Evolutionary conservation across 1,284 basidiomycete genomes (phyloP).

Genomic region (Puccinia sorghi): DNA sequence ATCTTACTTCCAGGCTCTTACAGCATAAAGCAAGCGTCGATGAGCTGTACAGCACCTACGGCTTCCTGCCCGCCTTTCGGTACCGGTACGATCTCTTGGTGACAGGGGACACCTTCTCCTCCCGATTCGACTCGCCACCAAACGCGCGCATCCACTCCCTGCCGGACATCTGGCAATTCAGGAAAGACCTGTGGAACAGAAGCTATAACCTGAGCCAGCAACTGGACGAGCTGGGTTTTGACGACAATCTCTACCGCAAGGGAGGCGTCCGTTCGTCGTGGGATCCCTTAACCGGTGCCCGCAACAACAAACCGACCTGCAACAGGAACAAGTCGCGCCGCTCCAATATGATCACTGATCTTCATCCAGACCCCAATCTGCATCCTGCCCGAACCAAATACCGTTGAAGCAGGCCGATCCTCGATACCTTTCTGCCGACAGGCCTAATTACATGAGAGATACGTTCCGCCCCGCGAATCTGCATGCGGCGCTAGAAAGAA

Average conservation of each 20-base stretch:
- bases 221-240: neutral
- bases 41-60: neutral
- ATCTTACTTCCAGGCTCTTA: neutral
- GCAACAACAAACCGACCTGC: neutral
- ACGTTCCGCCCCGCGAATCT: too few species aligned
- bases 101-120: neutral
- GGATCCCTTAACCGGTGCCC: neutral
- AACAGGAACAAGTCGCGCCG: too few species aligned
- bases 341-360: neutral
- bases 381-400: too few species aligned
- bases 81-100: constrained; percentile 25
- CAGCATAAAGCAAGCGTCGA: constrained; percentile 1
- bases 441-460: too few species aligned
- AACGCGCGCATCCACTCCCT: neutral
- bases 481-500: too few species aligned
- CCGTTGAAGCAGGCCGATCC: too few species aligned
- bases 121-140: neutral
- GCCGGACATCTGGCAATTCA: constrained; percentile 1
- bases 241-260: constrained; percentile 1
- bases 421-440: too few species aligned
- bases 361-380: neutral
- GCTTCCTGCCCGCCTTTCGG: constrained; percentile 16
- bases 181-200: neutral
- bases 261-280: neutral
- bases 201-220: neutral